These are phyloP conservation scores for Dipodascus albidus DNA, from an alignment of 805 yeast genomes.

Conservation along the genomic window DNA sequence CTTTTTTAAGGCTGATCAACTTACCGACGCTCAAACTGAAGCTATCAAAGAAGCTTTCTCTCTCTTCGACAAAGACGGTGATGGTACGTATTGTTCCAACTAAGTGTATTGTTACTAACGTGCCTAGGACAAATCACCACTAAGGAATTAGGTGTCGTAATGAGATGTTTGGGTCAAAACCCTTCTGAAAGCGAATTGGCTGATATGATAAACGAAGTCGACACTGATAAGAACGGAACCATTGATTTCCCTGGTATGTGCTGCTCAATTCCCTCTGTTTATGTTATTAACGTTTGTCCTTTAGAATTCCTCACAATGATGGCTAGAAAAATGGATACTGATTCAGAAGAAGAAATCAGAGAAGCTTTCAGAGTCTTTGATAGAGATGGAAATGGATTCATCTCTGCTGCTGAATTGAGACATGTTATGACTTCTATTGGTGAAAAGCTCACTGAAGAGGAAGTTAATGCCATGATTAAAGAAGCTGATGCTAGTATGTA, in stretches of 20 bases:
- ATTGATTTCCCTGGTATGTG: conserved; percentile 51
- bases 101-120: neutral
- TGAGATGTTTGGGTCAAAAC: conserved; percentile 97
- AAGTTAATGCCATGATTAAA: conserved; percentile 92
- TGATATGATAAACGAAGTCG: conserved; percentile 96
- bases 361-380: conserved; percentile 98
- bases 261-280: neutral
- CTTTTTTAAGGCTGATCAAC: conserved; percentile 71
- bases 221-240: conserved; percentile 85
- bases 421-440: conserved; percentile 97
- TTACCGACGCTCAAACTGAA: conserved; percentile 91
- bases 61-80: conserved; percentile 91
- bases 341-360: conserved; percentile 90
- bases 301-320: conserved; percentile 70
- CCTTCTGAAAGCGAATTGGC: conserved; percentile 94
- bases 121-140: conserved; percentile 65
- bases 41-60: conserved; percentile 98
- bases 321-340: conserved; percentile 92
- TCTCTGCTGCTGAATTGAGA: conserved; percentile 91
- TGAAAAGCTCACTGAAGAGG: conserved; percentile 91
- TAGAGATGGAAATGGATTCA: conserved; percentile 87
- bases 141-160: conserved; percentile 91
- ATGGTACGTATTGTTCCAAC: conserved; percentile 39
- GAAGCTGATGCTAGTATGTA: conserved; percentile 74
- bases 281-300: neutral